Base-by-base conservation (phyloP, 139 green algal species). In the Chlamydomonas applanata region DNA sequence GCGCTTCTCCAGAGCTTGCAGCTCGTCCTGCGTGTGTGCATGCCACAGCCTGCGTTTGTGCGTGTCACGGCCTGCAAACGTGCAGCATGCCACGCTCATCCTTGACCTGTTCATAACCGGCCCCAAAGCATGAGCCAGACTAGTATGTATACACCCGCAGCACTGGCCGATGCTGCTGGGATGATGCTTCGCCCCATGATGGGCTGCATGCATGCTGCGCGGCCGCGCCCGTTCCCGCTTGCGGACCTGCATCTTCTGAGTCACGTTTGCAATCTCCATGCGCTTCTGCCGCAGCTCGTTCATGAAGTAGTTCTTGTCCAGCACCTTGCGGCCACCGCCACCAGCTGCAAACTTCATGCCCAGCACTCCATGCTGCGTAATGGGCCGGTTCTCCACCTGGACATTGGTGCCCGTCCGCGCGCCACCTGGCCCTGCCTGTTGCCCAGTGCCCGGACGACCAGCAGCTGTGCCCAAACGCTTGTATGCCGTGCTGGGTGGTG, bases 261-360 rank as follows among this genome's bases (percentile, higher is more conserved):
- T 89, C 19, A 88, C 78, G 9, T 83, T 81, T 0, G 84, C 74
- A 32, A 94, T 88, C 66, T 93, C 88, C 78, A 87, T 80, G 2
- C 84, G 75, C 72, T 92, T 92, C 52, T 91, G 81, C 0, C 87
- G 78, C 35, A 94, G 81, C 74, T 90, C 77, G 30, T 73, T 86
- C 30, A 94, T 61, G 56, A 89, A 92, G 75, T 83, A 94, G 27
- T 77, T 89, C 67, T 88, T 89, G 74, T 94, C 90, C 16, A 87
- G 74, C 11, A 94, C 83, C 73, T 90, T 84, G 2, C 90, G 68
- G 1, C 87, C 87, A 24, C 63, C 73, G 9, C 53, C 57, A 30
- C 44, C 69, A 40, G 36, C 40, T 56, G 35, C 24, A 0, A 74
- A 35, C 40, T 80, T 80, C 62, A 86, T 86, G 40, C 81, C 81